These are phyloP conservation scores for Teunomyces gatunensis DNA, from an alignment of 805 yeast species.

Conservation along the genomic window DNA sequence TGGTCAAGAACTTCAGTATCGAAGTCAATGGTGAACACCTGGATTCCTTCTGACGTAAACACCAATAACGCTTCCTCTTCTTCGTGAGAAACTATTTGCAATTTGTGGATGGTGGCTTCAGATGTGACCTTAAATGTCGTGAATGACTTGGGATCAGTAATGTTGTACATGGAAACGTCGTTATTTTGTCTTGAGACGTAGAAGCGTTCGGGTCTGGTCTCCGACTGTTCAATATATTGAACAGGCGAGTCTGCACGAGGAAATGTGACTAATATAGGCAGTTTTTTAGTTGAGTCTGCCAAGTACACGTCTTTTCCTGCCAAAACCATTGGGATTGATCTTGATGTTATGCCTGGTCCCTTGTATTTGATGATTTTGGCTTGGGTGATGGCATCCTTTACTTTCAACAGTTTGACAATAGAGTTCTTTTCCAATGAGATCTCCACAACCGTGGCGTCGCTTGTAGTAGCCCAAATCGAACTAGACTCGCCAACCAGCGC, in stretches of 20 bases:
- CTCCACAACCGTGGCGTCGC: conserved; percentile 13
- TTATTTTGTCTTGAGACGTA: conserved; percentile 27
- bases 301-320: conserved; percentile 25
- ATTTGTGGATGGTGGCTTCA: conserved; percentile 21
- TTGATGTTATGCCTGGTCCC: conserved; percentile 11
- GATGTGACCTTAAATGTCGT: conserved; percentile 32
- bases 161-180: conserved; percentile 31
- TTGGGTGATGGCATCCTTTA: conserved; percentile 17
- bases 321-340: conserved; percentile 9
- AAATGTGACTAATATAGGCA: conserved; percentile 6
- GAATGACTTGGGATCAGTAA: conserved; percentile 22
- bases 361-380: conserved; percentile 16
- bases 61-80: conserved; percentile 23
- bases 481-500: conserved; percentile 4
- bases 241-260: conserved; percentile 29
- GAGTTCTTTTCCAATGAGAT: conserved; percentile 27
- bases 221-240: conserved; percentile 32
- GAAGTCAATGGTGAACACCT: conserved; percentile 22
- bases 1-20: conserved; percentile 6
- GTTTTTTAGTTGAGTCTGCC: conserved; percentile 21
- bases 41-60: conserved; percentile 29
- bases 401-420: conserved; percentile 15
- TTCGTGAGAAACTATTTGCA: conserved; percentile 20
- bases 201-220: conserved; percentile 26
- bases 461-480: conserved; percentile 24